A percentile compares a stretch with the other conserved stretches of the same genome.
phyloP scores from a whole-genome alignment of 1,284 basidiomycete species.

The Ceratobasidium sp. region DNA sequence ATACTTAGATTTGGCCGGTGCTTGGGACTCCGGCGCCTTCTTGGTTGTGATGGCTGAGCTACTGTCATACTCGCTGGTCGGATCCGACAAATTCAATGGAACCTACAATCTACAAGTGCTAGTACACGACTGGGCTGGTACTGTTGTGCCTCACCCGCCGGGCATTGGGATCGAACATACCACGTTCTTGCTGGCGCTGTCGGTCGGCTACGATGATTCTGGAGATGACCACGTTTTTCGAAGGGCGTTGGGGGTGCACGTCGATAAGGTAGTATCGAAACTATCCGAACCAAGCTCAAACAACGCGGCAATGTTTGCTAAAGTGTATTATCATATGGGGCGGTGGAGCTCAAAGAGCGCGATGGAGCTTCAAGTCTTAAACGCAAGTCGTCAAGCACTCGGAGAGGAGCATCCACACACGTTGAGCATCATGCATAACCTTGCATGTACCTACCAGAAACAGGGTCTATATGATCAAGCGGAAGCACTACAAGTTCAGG shows the following conservation, averaged over 20 bases:
- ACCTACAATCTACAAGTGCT: not conserved
- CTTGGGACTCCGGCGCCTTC: conserved; percentile 9
- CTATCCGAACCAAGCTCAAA: not conserved
- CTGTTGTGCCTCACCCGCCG: not conserved
- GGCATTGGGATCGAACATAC: not conserved
- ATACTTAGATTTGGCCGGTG: not conserved
- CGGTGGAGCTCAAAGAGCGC: not conserved
- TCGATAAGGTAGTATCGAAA: not conserved
- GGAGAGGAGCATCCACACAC: not conserved
- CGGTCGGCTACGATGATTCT: not conserved
- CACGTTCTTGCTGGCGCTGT: not conserved
- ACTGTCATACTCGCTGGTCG: not conserved
- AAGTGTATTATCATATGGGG: not conserved
- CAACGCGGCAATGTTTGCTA: not conserved
- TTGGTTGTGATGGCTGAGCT: not conserved
- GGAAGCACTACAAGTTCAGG: not conserved
- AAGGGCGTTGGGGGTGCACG: not conserved
- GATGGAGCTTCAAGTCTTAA: not conserved
- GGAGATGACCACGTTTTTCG: not conserved
- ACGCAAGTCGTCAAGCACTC: not conserved
- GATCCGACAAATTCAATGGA: not conserved
- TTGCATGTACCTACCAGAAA: not conserved
- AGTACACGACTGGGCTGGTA: not conserved
- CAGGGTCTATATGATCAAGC: not conserved
- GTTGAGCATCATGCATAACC: not conserved